Conservation (phyloP, 2,329 filamentous ascomycete species). For the Mycosphaerella sp. region DNA sequence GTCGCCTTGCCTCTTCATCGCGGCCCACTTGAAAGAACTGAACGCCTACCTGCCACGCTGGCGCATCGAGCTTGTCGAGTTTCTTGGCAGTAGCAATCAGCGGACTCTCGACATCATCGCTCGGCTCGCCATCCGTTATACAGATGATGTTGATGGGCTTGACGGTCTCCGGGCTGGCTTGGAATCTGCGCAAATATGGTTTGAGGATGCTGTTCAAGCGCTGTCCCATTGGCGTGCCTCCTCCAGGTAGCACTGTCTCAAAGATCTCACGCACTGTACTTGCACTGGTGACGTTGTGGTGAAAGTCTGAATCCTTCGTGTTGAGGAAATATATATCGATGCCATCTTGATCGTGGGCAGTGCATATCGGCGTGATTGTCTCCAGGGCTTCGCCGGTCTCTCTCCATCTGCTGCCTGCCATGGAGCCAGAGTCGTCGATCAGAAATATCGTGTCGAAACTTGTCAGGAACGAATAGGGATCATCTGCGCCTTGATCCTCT, state of each 20-base stretch:
- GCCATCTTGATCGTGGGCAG: slow-evolving; percentile 70
- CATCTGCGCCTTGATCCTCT: slow-evolving; percentile 43
- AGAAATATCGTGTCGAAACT: slow-evolving; percentile 84
- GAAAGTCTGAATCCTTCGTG: slow-evolving; percentile 52
- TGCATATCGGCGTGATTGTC: slow-evolving; percentile 75
- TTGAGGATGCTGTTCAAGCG: slow-evolving; percentile 65
- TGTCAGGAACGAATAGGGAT: slow-evolving; percentile 67
- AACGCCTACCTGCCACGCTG: slow-evolving; percentile 76
- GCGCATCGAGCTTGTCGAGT: slow-evolving; percentile 63
- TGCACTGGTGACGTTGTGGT: slow-evolving; percentile 57
- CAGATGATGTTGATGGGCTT: slow-evolving; percentile 88
- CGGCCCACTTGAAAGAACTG: slow-evolving; percentile 94
- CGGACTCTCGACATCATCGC: slow-evolving; percentile 67
- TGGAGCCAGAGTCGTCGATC: slow-evolving; percentile 87
- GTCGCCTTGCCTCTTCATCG: slow-evolving; percentile 57
- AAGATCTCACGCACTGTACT: slow-evolving; percentile 63
- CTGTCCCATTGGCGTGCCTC: slow-evolving; percentile 67
- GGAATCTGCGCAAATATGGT: slow-evolving; percentile 60
- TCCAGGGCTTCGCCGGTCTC: slow-evolving; percentile 65
- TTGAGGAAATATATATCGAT: slow-evolving; percentile 93
- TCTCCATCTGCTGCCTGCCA: slow-evolving; percentile 69
- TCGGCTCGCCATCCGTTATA: slow-evolving; percentile 80
- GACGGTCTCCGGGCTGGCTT: slow-evolving; percentile 45
- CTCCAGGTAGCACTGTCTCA: slow-evolving; percentile 54
- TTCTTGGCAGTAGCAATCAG: slow-evolving; percentile 62